Base-by-base conservation (phyloP, 2,329 filamentous ascomycete genomes). In the Stromatinia cepivora region DNA sequence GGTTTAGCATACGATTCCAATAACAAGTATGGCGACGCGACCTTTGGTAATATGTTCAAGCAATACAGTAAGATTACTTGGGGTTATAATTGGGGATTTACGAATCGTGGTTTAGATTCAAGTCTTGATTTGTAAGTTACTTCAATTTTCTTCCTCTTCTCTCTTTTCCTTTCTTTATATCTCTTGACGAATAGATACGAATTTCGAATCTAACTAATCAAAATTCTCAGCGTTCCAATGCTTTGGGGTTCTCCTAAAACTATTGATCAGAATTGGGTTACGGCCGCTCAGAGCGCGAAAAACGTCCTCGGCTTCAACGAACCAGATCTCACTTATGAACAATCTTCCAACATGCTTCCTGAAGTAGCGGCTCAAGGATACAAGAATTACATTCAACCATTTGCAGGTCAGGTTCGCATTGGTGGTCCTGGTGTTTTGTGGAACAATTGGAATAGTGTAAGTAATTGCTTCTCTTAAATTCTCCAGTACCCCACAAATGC, bases 221-320 rank as follows among this genome's bases (percentile, higher is more conserved):
- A 15, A 20, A n/a, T 25, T 34, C 34, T 42, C 17, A 74, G 71
- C 81, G 83, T 91, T 67, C 90, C 91, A 71, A 90, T 86, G 80
- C 84, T 91, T 42, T 91, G 86, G 88, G 83, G 85, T 63, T 79
- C 82, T 66, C 75, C 74, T 22, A 71, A 76, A 25, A 79, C 80
- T 20, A 82, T 85, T 77, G 82, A 82, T 70, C 71, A 75, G 39
- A 54, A 42, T 69, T 91, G 88, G 87, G 75, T 77, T 34, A 58
- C 71, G 13, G 83, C 85, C 72, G 87, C 84, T 62, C 84, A 86
- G 70, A 83, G 90, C 70, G 73, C 78, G 73, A 84, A 83, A 73
- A 81, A 83, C 73, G 78, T 91, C 66, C 84, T 91, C 76, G 84
- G 84, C 78, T 90, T 90, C 85, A 92, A 92, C 82, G 89, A 92